A percentile compares a stretch with the other conserved stretches of the same genome.
Conservation (phyloP, 2,329 filamentous ascomycete genomes). For the Ophiocordyceps camponoti-saundersi region DNA sequence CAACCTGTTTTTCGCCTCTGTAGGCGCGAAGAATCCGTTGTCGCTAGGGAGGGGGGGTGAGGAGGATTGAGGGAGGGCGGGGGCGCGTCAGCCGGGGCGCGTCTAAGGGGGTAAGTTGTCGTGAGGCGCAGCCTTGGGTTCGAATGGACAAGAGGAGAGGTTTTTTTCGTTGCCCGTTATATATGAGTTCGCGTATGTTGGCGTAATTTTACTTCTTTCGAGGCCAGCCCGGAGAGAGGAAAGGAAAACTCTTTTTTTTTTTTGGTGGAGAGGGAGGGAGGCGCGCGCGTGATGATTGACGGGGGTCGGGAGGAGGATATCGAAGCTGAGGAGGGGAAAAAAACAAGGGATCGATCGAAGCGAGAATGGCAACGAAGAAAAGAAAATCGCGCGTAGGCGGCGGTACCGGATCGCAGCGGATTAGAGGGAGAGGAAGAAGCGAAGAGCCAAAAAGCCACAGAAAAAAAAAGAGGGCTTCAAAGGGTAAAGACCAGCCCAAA, state of each 20-base stretch:
- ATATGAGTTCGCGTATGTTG: no score
- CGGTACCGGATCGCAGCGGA: neutral
- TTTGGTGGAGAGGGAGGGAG: no score
- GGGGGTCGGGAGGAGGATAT: no score
- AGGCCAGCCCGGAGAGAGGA: neutral
- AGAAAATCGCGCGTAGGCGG: neutral
- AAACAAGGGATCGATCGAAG: no score
- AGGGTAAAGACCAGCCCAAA: neutral
- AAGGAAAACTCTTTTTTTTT: neutral
- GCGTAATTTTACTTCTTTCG: neutral
- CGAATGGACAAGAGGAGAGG: neutral
- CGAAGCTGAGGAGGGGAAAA: no score
- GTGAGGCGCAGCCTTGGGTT: neutral
- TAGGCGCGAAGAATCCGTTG: no score
- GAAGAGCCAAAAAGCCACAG: conserved; percentile 10
- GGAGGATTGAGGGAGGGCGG: neutral
- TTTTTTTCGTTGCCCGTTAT: no score
- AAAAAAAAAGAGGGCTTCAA: conserved; percentile 1
- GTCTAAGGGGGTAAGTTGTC: neutral
- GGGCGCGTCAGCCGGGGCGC: no score
- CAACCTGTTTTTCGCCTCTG: no score
- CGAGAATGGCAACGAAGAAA: neutral
- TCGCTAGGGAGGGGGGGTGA: neutral
- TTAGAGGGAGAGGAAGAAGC: conserved; percentile 1
- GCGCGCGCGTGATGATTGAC: no score